Conservation (phyloP, 176 grass and related monocot genomes). For the Ensete ventricosum region DNA sequence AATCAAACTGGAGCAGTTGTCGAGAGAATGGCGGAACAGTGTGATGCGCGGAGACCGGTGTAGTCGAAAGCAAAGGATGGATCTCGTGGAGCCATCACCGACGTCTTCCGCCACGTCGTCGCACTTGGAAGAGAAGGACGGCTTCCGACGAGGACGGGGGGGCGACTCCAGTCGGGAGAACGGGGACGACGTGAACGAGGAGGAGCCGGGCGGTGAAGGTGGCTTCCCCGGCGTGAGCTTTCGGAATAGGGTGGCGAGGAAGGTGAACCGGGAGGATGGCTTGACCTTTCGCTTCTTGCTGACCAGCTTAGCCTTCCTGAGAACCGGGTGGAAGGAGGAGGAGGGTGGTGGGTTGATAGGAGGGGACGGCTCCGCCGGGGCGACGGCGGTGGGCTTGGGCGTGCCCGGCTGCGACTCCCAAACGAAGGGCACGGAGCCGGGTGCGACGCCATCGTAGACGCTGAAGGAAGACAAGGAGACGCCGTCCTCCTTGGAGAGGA, state of each 20-base stretch:
- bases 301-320: neutral
- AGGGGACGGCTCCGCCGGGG: neutral
- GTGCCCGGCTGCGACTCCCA: conserved; percentile 90
- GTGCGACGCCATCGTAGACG: conserved; percentile 53
- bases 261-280: neutral
- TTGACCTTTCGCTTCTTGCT: neutral
- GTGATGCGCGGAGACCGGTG: neutral
- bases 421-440: conserved; percentile 67
- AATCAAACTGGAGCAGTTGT: too few species aligned
- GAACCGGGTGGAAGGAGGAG: conserved; percentile 33
- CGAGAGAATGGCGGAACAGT: neutral
- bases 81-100: neutral
- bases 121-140: neutral
- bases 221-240: neutral
- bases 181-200: neutral
- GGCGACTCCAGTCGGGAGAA: neutral
- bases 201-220: neutral
- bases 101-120: neutral
- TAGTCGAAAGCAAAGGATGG: neutral
- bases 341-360: neutral
- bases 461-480: conserved; percentile 49
- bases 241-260: neutral
- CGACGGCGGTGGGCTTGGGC: conserved; percentile 34
- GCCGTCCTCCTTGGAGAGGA: conserved; percentile 63
- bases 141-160: neutral